Evolutionary conservation across 345 rosid species (phyloP).

Genomic region (Sisymbrium altissimum): DNA sequence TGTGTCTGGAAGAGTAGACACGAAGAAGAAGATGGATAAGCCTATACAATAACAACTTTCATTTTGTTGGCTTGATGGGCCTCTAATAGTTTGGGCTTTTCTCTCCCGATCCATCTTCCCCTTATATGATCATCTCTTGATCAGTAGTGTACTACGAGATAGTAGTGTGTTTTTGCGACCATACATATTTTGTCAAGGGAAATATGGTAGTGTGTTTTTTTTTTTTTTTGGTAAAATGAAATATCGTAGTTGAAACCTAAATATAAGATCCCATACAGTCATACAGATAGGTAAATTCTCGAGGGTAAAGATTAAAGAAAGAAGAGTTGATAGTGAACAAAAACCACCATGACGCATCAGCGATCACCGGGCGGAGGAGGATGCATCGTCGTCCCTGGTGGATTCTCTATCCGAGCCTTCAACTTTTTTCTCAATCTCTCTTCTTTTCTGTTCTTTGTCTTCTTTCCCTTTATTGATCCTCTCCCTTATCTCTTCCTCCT

Average conservation of each 20-base stretch:
- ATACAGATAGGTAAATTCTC: no score
- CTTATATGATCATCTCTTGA: no score
- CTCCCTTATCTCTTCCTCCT: conserved; percentile 30
- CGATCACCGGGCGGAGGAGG: conserved; percentile 1
- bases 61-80: not conserved
- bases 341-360: not conserved
- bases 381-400: not conserved
- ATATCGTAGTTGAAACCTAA: no score
- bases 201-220: no score
- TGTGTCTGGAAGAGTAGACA: not conserved
- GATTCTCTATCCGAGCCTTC: conserved; percentile 8
- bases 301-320: no score
- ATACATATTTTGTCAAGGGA: no score
- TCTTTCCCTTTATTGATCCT: conserved; percentile 21
- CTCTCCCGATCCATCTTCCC: no score
- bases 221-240: no score
- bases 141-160: no score
- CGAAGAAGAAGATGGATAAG: conserved; percentile 19
- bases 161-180: no score
- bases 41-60: not conserved
- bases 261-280: no score
- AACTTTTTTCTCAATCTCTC: conserved; percentile 14
- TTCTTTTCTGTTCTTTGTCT: conserved; percentile 19
- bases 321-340: no score
- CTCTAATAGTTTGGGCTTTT: not conserved